Base-by-base conservation (phyloP, 139 green algal species). In the Haematococcus sp. region DNA sequence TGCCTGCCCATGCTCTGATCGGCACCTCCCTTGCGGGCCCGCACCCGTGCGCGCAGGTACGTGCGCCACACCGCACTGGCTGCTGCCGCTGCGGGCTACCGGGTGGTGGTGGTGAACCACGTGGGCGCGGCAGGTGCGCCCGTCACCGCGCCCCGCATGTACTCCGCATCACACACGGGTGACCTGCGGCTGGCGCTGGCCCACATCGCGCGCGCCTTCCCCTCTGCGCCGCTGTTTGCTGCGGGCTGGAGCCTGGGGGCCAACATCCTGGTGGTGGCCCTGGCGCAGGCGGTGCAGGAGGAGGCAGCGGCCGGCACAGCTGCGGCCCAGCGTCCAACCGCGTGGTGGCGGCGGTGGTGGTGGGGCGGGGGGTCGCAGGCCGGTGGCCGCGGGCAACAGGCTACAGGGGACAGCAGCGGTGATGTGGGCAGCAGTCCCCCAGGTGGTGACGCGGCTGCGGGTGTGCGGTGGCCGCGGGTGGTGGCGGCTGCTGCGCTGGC, bases 81-180 rank as follows among this genome's bases (percentile, higher is more conserved):
- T 3, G 58, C 58, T 16, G 58, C 58, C 17, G 30, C 28, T 9
- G n/a, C n/a, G 4, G 58, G 58, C n/a, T 40, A 40, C n/a, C 58
- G 58, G 4, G 25, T 34, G 23, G 58, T 65, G 23, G 58, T 65
- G 23, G 28, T 40, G n/a, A 65, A 65, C 58, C 58, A 65, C 11
- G 28, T 28, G 3, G 58, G 58, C 3, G 58, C 30, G 25, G 58
- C 25, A 34, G 58, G 23, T 16, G n/a, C n/a, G n/a, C 58, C 58
- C 28, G 58, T 65, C 58, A 65, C 58, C n/a, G 22, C n/a, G 9
- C 58, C 58, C 17, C 58, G 58, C 25, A 22, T 65, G n/a, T 65
- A 65, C 58, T 65, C 58, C 9, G 58, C 58, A 22, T 65, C 23
- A 3, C 30, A 65, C n/a, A 65, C 58, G 28, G 58, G 25, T 40